Base-by-base conservation (phyloP, 1,284 basidiomycete species). In the Trichosporon sp. region DNA sequence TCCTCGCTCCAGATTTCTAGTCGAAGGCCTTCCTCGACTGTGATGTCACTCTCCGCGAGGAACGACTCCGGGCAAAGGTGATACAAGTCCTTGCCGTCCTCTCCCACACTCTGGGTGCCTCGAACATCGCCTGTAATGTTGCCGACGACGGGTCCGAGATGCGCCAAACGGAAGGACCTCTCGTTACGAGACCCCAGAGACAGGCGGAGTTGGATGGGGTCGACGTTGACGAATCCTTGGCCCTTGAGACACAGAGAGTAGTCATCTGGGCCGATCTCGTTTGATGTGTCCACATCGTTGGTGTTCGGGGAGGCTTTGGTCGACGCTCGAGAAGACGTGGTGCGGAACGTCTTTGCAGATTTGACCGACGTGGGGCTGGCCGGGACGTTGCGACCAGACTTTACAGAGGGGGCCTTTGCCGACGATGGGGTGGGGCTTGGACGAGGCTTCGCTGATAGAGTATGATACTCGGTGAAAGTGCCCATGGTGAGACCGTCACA, bases 1-100 rank as follows among this genome's bases (percentile, higher is more conserved):
- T 84, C 82, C 4, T 85, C 84, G 64, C 89, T 85, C 89, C 89
- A 92, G 10, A 92, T 77, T 73, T 92, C 89, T 54, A 89, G 63
- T 56, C 86, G 85, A 21, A 90, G 65, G 1, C 78, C 76, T 4
- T 85, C 84, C 68, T 91, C 89, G 8, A 86, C 82, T 10, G 82
- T 81, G 36, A 84, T 74, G 64, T 84, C 83, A 27, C 87, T 68
- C 49, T 87, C 83, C 1, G 84, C 70, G 36, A 85, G 82, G 13
- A 85, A 64, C 0, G 89, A 86, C 0, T 65, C 46, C 10, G 60
- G 63, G 16, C 71, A 67, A 23, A 79, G 66, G 0, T 52, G n/a
- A 29, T 70, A 54, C 6, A 58, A 56, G 40, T 79, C 75, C 6
- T 11, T 31, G 2, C 70, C 72, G 9, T 66, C 64, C 1, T 40